phyloP scores from a whole-genome alignment of 179 eudicot species.

The Corrigiola litoralis region DNA sequence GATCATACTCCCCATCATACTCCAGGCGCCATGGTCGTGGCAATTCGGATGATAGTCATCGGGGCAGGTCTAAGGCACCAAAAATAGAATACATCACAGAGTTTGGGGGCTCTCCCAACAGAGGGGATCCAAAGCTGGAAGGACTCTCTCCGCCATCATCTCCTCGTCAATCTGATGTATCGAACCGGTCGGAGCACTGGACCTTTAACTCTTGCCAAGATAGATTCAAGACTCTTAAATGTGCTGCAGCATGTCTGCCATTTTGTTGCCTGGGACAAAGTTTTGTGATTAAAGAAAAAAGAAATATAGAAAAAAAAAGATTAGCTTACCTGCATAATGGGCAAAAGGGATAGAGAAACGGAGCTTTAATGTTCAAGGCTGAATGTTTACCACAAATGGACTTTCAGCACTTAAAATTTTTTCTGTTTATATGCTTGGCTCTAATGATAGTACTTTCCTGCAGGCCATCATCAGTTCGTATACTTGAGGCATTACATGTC shows the following conservation, averaged over 20 bases:
- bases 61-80: conserved; percentile 77
- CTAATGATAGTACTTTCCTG: conserved; percentile 48
- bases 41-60: conserved; percentile 60
- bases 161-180: conserved; percentile 66
- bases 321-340: conserved; percentile 43
- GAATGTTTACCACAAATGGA: conserved; percentile 37
- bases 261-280: conserved; percentile 50
- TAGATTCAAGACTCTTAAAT: conserved; percentile 70
- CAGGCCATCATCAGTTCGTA: conserved; percentile 80
- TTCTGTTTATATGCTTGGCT: conserved; percentile 10
- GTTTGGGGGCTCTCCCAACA: conserved; percentile 84
- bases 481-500: conserved; percentile 91
- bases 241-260: conserved; percentile 68
- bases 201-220: conserved; percentile 85
- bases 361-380: conserved; percentile 48
- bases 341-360: conserved; percentile 40
- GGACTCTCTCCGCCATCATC: conserved; percentile 88
- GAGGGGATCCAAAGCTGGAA: conserved; percentile 64
- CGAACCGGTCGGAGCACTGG: conserved; percentile 98
- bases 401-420: conserved; percentile 26
- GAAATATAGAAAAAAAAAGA: conserved; percentile 30
- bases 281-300: conserved; percentile 47
- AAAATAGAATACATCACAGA: conserved; percentile 95
- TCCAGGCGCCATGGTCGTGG: conserved; percentile 77
- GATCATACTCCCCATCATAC: conserved; percentile 77